phyloP scores from a whole-genome alignment of 768 basidiomycete genomes.

The Candolleomyces eurysporus region DNA sequence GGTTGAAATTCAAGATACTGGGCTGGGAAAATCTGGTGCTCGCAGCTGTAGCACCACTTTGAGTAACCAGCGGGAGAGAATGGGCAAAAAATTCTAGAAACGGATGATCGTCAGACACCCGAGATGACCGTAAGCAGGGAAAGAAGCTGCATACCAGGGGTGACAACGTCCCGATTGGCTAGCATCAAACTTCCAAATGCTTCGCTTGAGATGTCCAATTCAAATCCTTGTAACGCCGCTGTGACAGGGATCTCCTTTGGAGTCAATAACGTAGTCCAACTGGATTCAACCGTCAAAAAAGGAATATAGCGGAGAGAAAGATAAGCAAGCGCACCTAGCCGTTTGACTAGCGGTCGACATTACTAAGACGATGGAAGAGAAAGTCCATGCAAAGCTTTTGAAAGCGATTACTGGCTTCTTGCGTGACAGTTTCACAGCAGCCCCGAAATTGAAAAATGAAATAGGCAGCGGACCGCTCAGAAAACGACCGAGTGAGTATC shows the following conservation, averaged over 20 bases:
- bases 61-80: neutral
- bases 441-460: neutral
- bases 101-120: neutral
- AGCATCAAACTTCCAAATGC: neutral
- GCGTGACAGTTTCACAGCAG: neutral
- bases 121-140: neutral
- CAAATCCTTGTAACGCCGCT: neutral
- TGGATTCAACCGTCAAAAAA: neutral
- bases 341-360: neutral
- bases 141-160: neutral
- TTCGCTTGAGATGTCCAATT: neutral
- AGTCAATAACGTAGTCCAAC: neutral
- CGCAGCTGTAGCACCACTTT: neutral
- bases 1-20: slow-evolving; percentile 1
- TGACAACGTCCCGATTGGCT: neutral
- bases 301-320: neutral
- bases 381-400: neutral
- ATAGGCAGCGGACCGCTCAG: neutral
- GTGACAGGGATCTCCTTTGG: neutral
- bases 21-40: neutral
- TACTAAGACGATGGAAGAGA: neutral
- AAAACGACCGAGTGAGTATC: neutral
- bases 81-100: neutral
- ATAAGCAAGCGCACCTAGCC: neutral
- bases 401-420: neutral